A percentile compares a stretch with the other conserved stretches of the same genome.
phyloP scores from a whole-genome alignment of 1,139 yeast genomes.

The Candida labiduridarum region DNA sequence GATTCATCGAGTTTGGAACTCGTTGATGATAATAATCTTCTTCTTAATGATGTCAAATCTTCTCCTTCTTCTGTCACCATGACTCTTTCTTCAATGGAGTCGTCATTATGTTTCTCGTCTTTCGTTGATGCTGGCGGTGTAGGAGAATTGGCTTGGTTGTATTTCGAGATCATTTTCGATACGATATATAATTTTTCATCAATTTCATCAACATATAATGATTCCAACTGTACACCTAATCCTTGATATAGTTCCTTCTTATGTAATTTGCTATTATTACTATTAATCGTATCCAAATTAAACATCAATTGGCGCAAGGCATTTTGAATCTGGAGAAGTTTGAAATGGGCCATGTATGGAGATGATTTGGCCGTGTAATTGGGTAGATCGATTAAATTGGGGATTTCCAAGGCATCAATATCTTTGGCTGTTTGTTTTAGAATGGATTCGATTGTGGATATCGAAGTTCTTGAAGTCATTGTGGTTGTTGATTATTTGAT shows the following conservation, averaged over 20 bases:
- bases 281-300: constrained; percentile 11
- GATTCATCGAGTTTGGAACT: constrained; percentile 7
- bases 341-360: constrained; percentile 27
- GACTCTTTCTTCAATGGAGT: constrained; percentile 1
- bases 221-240: constrained; percentile 14
- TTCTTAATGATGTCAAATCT: constrained; percentile 27
- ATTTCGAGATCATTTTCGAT: constrained; percentile 18
- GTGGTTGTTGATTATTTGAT: background rate
- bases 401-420: constrained; percentile 19
- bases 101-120: background rate
- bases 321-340: constrained; percentile 21
- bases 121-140: background rate
- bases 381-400: constrained; percentile 11
- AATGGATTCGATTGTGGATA: constrained; percentile 14
- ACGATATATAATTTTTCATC: constrained; percentile 30
- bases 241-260: constrained; percentile 16
- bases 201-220: constrained; percentile 18
- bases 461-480: constrained; percentile 9
- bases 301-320: constrained; percentile 9
- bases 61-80: constrained; percentile 18
- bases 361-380: constrained; percentile 15
- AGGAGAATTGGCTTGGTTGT: constrained; percentile 14
- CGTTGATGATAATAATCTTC: constrained; percentile 26
- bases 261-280: constrained; percentile 12
- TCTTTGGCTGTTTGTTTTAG: constrained; percentile 21